These are phyloP conservation scores for Trypanosoma vivax DNA, from an alignment of 208 protist genomes.

Conservation along the genomic window DNA sequence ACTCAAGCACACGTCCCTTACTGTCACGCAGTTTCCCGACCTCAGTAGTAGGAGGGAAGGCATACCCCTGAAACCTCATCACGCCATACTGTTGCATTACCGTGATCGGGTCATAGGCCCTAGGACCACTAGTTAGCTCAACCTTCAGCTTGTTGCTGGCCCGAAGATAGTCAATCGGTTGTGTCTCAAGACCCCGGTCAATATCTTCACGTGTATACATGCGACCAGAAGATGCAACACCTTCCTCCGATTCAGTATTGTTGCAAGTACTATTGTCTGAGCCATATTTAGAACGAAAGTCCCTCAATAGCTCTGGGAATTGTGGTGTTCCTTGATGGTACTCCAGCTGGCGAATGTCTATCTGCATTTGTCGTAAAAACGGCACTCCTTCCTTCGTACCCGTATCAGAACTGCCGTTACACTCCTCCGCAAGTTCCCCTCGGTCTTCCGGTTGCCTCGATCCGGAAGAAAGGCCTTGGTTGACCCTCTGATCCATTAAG, in stretches of 20 bases:
- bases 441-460: not conserved
- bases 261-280: not conserved
- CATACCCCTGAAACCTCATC: slow-evolving; percentile 80
- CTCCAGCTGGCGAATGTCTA: slow-evolving; percentile 76
- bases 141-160: slow-evolving; percentile 48
- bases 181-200: slow-evolving; percentile 41
- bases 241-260: slow-evolving; percentile 1
- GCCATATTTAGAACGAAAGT: slow-evolving; percentile 68
- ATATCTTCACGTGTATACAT: slow-evolving; percentile 58
- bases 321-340: slow-evolving; percentile 75
- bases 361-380: slow-evolving; percentile 41
- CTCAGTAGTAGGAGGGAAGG: slow-evolving; percentile 71
- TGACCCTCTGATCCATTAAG: not conserved
- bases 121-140: slow-evolving; percentile 55
- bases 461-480: not conserved
- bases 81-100: slow-evolving; percentile 79
- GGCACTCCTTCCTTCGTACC: slow-evolving; percentile 9
- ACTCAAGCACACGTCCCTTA: slow-evolving; percentile 3
- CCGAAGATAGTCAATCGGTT: slow-evolving; percentile 79
- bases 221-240: slow-evolving; percentile 1
- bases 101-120: slow-evolving; percentile 63
- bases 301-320: slow-evolving; percentile 53
- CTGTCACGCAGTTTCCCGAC: slow-evolving; percentile 65
- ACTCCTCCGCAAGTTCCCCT: not conserved
- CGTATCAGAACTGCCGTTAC: slow-evolving; percentile 12